Evolutionary conservation across 1,284 basidiomycete species (phyloP), one percentile per base, ranked within the genome.

Genomic region (Wolfiporia cocos): DNA sequence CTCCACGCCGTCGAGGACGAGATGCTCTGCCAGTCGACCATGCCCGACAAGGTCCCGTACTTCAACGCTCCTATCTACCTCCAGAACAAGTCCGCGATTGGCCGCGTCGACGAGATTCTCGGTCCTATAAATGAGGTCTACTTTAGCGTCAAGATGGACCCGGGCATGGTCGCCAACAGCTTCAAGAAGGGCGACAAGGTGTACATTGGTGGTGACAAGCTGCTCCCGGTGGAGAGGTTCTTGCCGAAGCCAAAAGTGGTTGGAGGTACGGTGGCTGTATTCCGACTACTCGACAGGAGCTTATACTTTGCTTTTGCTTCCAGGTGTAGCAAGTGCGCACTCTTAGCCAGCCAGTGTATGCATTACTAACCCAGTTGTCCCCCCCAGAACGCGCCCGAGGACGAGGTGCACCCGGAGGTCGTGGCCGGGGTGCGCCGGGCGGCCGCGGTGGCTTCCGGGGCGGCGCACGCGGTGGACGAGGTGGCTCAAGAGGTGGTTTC

Each of bases 1-100:
- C 62, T 92, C 22, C 93, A 99, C 63, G 89, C 94, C 17, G 94
- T 97, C 37, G 96, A 99, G 70, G 91, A 92, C 49, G 95, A 99
- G 65, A 98, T 99, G 95, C 73, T 99, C 43, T 99, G 96, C 67
- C 73, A 84, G 9, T 92, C 92, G 10, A 70, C 82, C 28, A 79
- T 92, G 62, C 70, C 83, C 2, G 83, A 92, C 66, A 94, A 91
- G 71, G 90, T 99, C 12, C 96, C 96, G 0, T 96, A 96, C 70
- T 99, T 99, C 75, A 99, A 99, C 65, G 95, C 96, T 0, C 95
- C 96, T 41, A 96, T 99, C 63, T 99, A 97, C 67, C 79, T 99
- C 39, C 85, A 92, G 72, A 99, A 99, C 70, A 99, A 98, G 70
- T 92, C 93, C 7, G 79, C 81, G 49, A 92, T 97, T 50, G 93